Conservation (phyloP, 257 asterid genomes). For the Solanum megistacrolobum region DNA sequence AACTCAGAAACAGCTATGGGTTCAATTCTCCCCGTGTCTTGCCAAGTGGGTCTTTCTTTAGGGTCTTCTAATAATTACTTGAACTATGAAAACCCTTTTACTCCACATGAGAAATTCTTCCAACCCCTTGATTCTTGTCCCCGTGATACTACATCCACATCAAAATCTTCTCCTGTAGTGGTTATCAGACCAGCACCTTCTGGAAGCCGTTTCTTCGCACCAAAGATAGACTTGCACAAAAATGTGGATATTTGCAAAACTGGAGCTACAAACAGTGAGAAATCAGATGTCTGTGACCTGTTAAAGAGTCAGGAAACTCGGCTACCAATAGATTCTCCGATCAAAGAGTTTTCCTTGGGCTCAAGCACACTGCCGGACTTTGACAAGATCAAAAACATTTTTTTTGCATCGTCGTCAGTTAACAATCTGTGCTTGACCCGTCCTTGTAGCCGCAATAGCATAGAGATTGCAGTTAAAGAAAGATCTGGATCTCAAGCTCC, state of each 20-base stretch:
- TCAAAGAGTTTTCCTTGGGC: slow-evolving; percentile 19
- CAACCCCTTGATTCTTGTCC: slow-evolving; percentile 21
- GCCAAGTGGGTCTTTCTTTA: slow-evolving; percentile 12
- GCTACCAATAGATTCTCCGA: slow-evolving; percentile 15
- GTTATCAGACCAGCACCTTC: slow-evolving; percentile 68
- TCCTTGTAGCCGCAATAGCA: slow-evolving; percentile 14
- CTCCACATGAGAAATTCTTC: slow-evolving; percentile 24
- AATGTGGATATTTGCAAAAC: slow-evolving; percentile 11
- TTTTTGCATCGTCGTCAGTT: background rate
- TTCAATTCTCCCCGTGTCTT: slow-evolving; percentile 23
- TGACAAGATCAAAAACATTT: slow-evolving; percentile 18
- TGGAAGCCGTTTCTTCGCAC: slow-evolving; percentile 11
- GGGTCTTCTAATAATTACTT: slow-evolving; percentile 16
- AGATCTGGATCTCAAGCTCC: slow-evolving; percentile 29
- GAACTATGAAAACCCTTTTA: slow-evolving; percentile 15
- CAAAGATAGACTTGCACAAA: slow-evolving; percentile 17
- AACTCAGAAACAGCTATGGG: slow-evolving; percentile 13
- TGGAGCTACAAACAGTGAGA: slow-evolving; percentile 16
- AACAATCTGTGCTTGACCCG: slow-evolving; percentile 9
- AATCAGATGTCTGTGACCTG: slow-evolving; percentile 16
- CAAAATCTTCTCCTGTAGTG: slow-evolving; percentile 53
- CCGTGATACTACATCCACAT: slow-evolving; percentile 26
- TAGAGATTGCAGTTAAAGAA: slow-evolving; percentile 8
- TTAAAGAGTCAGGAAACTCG: slow-evolving; percentile 27
- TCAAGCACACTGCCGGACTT: slow-evolving; percentile 16